These are phyloP conservation scores for Glycyrrhiza uralensis DNA, from an alignment of 306 rosid genomes.

Conservation along the genomic window DNA sequence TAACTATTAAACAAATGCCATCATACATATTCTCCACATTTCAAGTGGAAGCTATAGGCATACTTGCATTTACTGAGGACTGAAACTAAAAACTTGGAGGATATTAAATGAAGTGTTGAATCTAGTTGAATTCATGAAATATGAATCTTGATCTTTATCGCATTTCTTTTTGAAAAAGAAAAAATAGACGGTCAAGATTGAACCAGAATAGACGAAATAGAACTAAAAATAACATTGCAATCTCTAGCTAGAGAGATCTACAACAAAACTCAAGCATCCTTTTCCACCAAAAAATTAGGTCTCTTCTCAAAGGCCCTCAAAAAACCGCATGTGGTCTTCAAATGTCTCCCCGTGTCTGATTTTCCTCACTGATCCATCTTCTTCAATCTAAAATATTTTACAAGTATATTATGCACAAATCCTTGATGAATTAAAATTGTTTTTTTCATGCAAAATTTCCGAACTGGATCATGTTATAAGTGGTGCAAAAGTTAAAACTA, in stretches of 20 bases:
- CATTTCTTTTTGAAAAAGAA: neutral
- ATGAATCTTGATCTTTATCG: neutral
- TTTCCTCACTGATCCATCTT: constrained; percentile 72
- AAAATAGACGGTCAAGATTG: neutral
- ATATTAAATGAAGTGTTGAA: neutral
- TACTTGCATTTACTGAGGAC: neutral
- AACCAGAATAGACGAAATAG: neutral
- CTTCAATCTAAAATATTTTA: constrained; percentile 52
- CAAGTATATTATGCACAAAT: neutral
- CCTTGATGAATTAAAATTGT: neutral
- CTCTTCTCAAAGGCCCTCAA: constrained; percentile 61
- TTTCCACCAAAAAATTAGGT: neutral
- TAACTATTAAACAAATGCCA: neutral
- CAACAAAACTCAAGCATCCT: neutral
- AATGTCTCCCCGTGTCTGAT: constrained; percentile 80
- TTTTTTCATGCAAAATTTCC: neutral
- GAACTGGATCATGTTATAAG: neutral
- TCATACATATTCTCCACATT: neutral
- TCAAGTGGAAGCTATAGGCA: neutral
- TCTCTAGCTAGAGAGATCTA: neutral
- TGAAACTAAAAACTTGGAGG: neutral
- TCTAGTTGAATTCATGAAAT: neutral
- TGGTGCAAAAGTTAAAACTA: too few species aligned
- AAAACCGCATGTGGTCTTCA: constrained; percentile 69
- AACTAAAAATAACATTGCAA: neutral